These are phyloP conservation scores for Vicia villosa DNA, from an alignment of 306 rosid species.

Conservation along the genomic window DNA sequence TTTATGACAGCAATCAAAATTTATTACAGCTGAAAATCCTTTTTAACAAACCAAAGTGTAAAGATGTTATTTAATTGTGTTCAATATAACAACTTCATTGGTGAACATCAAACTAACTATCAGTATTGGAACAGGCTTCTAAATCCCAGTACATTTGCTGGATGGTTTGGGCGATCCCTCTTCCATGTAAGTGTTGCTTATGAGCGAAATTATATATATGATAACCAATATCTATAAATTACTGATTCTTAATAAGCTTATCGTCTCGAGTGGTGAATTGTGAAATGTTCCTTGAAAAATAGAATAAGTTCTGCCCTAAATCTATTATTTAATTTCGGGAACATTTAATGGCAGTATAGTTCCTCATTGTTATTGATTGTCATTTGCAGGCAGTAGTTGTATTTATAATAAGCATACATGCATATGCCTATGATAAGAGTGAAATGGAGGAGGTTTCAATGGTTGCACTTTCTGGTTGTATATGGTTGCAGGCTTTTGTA, in stretches of 20 bases:
- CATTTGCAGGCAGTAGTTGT: constrained; percentile 81
- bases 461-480: constrained; percentile 97
- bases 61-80: constrained; percentile 20
- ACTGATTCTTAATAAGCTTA: constrained; percentile 23
- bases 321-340: constrained; percentile 14
- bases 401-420: constrained; percentile 82
- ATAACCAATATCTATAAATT: constrained; percentile 20
- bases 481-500: constrained; percentile 98
- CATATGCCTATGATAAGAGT: constrained; percentile 87
- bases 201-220: constrained; percentile 11
- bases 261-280: constrained; percentile 19
- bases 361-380: constrained; percentile 36
- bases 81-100: constrained; percentile 10
- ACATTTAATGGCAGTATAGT: constrained; percentile 21
- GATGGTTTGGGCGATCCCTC: constrained; percentile 98
- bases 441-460: constrained; percentile 92
- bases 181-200: constrained; percentile 79
- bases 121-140: constrained; percentile 68
- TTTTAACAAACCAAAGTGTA: constrained; percentile 18
- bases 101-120: constrained; percentile 30
- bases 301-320: constrained; percentile 4
- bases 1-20: constrained; percentile 12
- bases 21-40: constrained; percentile 28
- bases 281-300: background rate
- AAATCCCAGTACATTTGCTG: constrained; percentile 98